Percentiles rank a stretch among this genome's conserved stretches.
Conservation (phyloP, 164 flowering plant species). For the Amborella trichopoda region DNA sequence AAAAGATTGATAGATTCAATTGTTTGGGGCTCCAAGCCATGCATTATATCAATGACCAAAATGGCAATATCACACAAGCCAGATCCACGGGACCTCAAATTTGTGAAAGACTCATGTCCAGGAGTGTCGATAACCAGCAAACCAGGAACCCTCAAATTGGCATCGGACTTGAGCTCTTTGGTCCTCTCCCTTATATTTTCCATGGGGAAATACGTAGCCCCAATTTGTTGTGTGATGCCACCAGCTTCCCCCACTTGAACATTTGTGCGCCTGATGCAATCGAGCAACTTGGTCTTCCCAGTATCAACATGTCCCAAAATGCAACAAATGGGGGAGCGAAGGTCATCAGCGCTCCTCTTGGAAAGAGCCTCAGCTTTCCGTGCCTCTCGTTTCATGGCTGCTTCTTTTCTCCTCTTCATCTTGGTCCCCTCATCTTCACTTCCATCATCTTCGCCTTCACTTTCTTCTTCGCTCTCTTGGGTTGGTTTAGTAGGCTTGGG, state of each 20-base stretch:
- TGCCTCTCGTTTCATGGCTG: constrained; percentile 18
- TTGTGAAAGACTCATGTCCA: constrained; percentile 93
- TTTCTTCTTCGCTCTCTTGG: constrained; percentile 10
- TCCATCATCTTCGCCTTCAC: constrained; percentile 12
- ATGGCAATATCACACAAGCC: constrained; percentile 97
- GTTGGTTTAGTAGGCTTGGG: not conserved
- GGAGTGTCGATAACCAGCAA: constrained; percentile 95
- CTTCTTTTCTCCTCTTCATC: constrained; percentile 26
- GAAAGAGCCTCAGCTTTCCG: constrained; percentile 19
- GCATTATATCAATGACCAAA: constrained; percentile 98
- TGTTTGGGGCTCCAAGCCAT: constrained; percentile 94
- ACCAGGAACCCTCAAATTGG: constrained; percentile 84
- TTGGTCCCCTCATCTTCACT: constrained; percentile 9
- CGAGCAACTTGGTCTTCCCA: constrained; percentile 94
- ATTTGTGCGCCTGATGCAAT: constrained; percentile 94
- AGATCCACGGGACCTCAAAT: constrained; percentile 92
- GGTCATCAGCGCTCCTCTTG: constrained; percentile 33
- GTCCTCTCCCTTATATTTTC: constrained; percentile 91
- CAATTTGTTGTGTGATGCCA: constrained; percentile 99
- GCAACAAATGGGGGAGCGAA: constrained; percentile 97
- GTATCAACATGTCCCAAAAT: constrained; percentile 99
- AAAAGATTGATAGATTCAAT: constrained; percentile 92
- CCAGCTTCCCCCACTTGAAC: constrained; percentile 99
- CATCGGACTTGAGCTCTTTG: constrained; percentile 89
- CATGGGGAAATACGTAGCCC: constrained; percentile 96